These are phyloP conservation scores for Ilex aquifolium DNA, from an alignment of 257 asterid genomes.

Conservation along the genomic window DNA sequence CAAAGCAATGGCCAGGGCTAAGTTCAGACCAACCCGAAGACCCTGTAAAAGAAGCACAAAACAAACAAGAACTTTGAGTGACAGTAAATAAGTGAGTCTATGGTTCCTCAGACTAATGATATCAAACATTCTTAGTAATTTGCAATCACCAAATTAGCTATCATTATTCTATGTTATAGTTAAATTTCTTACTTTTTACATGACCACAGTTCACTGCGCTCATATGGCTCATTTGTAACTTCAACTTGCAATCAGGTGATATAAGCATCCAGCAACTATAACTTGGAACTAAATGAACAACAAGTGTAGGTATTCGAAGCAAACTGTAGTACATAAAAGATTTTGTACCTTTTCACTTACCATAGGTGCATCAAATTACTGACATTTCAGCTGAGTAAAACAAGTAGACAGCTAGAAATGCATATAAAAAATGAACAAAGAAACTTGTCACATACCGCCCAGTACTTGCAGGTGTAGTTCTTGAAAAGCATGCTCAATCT, in stretches of 20 bases:
- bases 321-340: no score
- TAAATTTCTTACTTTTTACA: background rate
- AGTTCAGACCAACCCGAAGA: conserved; percentile 78
- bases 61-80: conserved; percentile 6
- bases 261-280: no score
- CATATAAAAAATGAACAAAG: background rate
- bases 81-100: background rate
- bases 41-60: conserved; percentile 47
- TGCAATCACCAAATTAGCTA: background rate
- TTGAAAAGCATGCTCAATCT: no score
- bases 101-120: conserved; percentile 4
- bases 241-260: no score
- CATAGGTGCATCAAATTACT: background rate
- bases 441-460: background rate
- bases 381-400: background rate
- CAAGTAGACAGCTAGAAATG: no score
- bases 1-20: conserved; percentile 86
- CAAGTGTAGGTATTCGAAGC: no score
- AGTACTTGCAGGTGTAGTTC: no score
- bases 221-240: no score
- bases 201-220: no score
- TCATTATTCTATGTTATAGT: background rate
- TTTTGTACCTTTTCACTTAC: no score
- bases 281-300: no score
- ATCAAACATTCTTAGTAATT: background rate